Evolutionary conservation across 2,329 filamentous ascomycete species (phyloP).

Genomic region (Scolecobasidium constrictum): DNA sequence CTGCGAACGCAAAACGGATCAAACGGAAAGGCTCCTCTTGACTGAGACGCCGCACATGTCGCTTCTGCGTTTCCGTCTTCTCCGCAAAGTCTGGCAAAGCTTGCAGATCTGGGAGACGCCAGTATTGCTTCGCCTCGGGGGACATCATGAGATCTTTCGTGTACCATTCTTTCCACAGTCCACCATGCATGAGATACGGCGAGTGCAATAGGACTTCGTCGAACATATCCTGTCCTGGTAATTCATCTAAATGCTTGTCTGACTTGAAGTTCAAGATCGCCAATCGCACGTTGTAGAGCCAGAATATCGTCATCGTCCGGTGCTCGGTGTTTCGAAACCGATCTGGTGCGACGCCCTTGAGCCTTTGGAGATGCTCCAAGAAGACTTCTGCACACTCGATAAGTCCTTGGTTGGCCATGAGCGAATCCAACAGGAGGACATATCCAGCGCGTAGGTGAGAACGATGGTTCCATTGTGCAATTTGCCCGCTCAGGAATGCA

Average conservation of each 20-base stretch:
- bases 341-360: not conserved
- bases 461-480: slow-evolving; percentile 3
- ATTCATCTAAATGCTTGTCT: not conserved
- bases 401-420: not conserved
- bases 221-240: not conserved
- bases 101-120: slow-evolving; percentile 1
- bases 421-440: not conserved
- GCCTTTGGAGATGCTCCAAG: not conserved
- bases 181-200: not conserved
- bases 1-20: slow-evolving; percentile 2
- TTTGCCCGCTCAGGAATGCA: not conserved
- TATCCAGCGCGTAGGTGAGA: slow-evolving; percentile 1
- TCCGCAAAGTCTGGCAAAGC: not conserved
- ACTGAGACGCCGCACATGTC: not conserved
- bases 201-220: not conserved
- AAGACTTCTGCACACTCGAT: slow-evolving; percentile 2
- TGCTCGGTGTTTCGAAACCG: slow-evolving; percentile 2
- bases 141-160: not conserved
- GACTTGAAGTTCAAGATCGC: not conserved
- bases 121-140: not conserved
- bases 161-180: slow-evolving; percentile 4
- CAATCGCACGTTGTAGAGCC: slow-evolving; percentile 1
- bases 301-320: slow-evolving; percentile 6
- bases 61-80: not conserved
- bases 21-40: not conserved